phyloP scores from a whole-genome alignment of 2,329 filamentous ascomycete genomes.

The Fusarium floridanum region DNA sequence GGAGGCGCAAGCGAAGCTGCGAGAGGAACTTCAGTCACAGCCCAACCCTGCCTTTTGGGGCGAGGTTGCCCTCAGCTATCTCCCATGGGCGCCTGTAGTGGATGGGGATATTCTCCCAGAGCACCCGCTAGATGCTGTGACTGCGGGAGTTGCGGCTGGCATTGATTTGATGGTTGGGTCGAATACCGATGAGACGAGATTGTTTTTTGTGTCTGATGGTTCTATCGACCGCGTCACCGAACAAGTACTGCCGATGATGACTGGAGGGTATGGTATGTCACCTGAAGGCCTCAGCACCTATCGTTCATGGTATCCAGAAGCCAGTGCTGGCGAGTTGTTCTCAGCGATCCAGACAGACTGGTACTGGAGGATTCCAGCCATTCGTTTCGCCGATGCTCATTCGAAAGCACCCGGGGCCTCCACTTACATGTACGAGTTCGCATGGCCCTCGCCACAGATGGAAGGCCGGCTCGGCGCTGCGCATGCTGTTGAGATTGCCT shows the following conservation, averaged over 20 bases:
- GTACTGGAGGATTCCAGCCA: background rate
- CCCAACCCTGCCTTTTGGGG: background rate
- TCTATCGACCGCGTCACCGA: background rate
- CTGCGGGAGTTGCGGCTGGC: background rate
- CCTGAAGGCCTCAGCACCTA: background rate
- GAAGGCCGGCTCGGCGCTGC: background rate
- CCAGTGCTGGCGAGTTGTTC: background rate
- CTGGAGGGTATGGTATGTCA: background rate
- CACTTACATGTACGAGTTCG: background rate
- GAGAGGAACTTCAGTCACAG: background rate
- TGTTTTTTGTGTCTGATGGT: background rate
- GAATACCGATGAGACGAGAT: background rate
- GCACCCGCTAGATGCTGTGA: background rate
- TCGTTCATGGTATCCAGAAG: background rate
- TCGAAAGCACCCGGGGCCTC: background rate
- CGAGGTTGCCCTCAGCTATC: background rate
- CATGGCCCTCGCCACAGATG: background rate
- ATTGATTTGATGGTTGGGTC: background rate
- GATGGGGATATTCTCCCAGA: background rate
- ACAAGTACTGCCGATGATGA: background rate
- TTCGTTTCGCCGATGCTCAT: background rate
- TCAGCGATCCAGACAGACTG: background rate
- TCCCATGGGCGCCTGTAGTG: background rate
- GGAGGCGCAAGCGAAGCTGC: background rate
- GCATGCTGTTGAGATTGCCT: background rate